phyloP scores from a whole-genome alignment of 192 early-diverging fungal species.

The Backusella morwellensis region DNA sequence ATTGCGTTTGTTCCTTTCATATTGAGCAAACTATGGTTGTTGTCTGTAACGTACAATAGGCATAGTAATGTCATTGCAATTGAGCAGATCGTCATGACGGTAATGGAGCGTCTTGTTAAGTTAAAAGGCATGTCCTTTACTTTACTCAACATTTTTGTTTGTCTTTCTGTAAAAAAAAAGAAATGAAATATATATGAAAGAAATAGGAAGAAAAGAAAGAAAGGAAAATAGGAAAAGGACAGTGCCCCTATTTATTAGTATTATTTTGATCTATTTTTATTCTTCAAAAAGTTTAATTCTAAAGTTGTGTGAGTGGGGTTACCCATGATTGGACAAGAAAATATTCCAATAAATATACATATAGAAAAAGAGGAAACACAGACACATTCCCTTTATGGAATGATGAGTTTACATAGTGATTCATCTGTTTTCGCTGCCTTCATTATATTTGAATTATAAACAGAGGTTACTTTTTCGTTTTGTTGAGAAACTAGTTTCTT shows the following conservation, averaged over 20 bases:
- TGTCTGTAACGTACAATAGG: neutral
- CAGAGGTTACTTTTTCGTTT: slow-evolving; percentile 1
- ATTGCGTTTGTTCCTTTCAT: neutral
- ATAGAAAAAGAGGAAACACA: neutral
- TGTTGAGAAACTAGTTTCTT: neutral
- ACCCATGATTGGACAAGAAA: neutral
- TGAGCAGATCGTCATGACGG: neutral
- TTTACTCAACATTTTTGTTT: neutral
- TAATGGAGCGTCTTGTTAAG: neutral
- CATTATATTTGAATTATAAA: slow-evolving; percentile 17
- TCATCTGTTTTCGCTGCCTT: neutral
- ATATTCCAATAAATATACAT: neutral
- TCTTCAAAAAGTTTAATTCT: neutral
- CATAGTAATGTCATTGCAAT: neutral
- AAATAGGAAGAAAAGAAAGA: neutral
- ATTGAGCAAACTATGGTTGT: neutral
- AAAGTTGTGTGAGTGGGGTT: neutral
- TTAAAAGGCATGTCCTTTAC: neutral
- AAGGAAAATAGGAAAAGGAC: neutral
- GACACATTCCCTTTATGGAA: neutral
- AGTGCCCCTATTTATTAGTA: neutral
- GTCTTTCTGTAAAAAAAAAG: neutral
- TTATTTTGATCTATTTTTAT: neutral
- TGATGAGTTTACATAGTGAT: neutral
- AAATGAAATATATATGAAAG: neutral